Base-by-base conservation (phyloP, 495 filamentous ascomycete genomes). In the Penicillium egyptiacum region DNA sequence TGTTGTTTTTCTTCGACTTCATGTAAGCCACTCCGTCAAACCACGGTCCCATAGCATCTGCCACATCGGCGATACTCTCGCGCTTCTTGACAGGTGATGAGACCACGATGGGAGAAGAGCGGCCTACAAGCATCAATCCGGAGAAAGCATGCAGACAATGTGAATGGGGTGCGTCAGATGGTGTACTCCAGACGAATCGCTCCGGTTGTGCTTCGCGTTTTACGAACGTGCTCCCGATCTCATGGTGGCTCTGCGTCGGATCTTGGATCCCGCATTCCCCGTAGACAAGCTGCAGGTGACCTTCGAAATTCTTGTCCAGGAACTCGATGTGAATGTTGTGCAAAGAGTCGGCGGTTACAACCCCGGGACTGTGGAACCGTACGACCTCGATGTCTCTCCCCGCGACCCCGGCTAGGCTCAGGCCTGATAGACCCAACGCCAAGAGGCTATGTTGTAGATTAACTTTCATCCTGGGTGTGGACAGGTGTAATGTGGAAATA, bases 21-120 rank as follows among this genome's bases (percentile, higher is more conserved):
- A 89, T 75, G 53, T 84, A 79, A 30, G 77, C 78, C 16, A 89
- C 84, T 5, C 86, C 86, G 60, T 88, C 83, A 41, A 88, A 88
- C 85, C 86, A 88, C 0, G 86, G 83, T 0, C 86, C 86, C 66
- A 70, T 72, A n/a, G 70, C 64, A 61, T 89, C 86, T 12, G 71
- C 67, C 23, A 72, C 68, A 46, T 74, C 67, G 1, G 69, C 69
- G 31, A 70, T 65, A n/a, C 58, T 69, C 46, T 69, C 60, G 6
- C 71, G 67, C 30, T 61, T 63, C 10, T 16, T 22, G 5, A 69
- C 44, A 0, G 63, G 53, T 5, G 60, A 50, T 0, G 61, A 48
- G 0, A 73, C 56, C 12, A 12, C 35, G 28, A 73, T 58, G 4
- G 70, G 68, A 0, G 42, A 50, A 0, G 69, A 73, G 4, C 67